Base-by-base conservation (phyloP, 306 rosid species). In the Corylus americana region DNA sequence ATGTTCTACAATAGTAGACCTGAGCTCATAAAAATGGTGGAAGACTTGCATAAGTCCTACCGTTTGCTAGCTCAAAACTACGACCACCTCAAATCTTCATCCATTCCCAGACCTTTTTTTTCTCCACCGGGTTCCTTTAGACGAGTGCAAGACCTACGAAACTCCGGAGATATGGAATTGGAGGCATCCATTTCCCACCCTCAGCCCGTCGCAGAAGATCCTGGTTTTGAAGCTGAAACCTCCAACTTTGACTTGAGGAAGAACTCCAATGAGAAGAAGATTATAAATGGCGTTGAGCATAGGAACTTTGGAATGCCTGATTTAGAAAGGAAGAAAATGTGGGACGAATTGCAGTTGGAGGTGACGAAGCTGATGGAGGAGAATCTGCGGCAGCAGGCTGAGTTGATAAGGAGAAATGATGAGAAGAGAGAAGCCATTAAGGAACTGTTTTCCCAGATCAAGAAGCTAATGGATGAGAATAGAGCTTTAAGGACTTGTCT, bases 1-100 rank as follows among this genome's bases (percentile, higher is more conserved):
- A 81, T 72, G 85, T 83, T 70, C 74, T 81, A 64, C 74, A 64
- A 72, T 22, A 83, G 76, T 18, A 81, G 83, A 75, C 76, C 82
- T 5, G 81, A 78, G 70, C 82, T 87, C 49, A 27, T 81, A 59
- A 75, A 63, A n/a, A 29, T 76, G 51, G 22, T 87, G 55, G 70
- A 76, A 5, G 86, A 84, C 18, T 59, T 83, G 68, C 78, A 81
- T 59, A 73, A 74, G 48, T 86, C 82, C 2, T 81, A 81, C 79
- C 75, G 84, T 12, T 78, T 64, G 4, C 75, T 81, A 0, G 86
- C 87, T 17, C 69, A 47, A 20, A 86, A 71, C 17, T 81, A 78
- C 44, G 71, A 76, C 57, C 81, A 78, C 2, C 80, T 83, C 14
- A 9, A 74, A 69, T 68, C 76, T 39, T 47, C n/a, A 35, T 13